Base-by-base conservation (phyloP, 2,329 filamentous ascomycete genomes). In the Coniochaeta sp. region DNA sequence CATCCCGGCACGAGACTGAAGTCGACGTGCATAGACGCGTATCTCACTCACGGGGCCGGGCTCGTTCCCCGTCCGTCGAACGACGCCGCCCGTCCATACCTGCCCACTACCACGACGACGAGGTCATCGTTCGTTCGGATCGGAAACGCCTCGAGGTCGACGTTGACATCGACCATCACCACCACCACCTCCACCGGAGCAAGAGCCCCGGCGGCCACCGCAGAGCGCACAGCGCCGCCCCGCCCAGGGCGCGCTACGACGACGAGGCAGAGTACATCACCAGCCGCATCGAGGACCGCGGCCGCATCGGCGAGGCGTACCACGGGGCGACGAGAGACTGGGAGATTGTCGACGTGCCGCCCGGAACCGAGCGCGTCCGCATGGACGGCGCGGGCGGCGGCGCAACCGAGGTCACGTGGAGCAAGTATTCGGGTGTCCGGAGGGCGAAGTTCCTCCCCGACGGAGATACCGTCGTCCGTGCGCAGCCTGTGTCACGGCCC, bases 341-440 rank as follows among this genome's bases (percentile, higher is more conserved):
- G 90, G 82, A 85, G 59, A 89, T 96, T 63, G 82, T 96, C 40
- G 91, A 96, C 73, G 88, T 96, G 43, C 91, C 90, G 1, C 89
- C 91, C 0, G 91, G 91, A 61, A 93, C 90, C 0, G 88, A 90
- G 75, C 84, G 88, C 44, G 88, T 95, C n/a, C 83, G 84, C 59
- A 89, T 95, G 88, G 89, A 95, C 66, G 90, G 90, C 59, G 80
- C 85, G 26, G 90, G 90, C 22, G 89, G 89, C 56, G 89, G 81
- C n/a, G 79, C 79, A 40, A 88, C 91, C 64, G 90, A 95, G 67
- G 85, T 92, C 55, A 88, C 84, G 22, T 95, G 89, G 89, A 81
- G 89, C 70, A 84, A 85, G 66, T 93, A 92, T 73, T 92, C 88
- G 69, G 91, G 91, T 59, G 87, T 91, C 57, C 81, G 90, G 61